Evolutionary conservation across 805 yeast genomes (phyloP), one percentile per base, ranked within the genome.

Genomic region (Sugiyamaella smithiae): DNA sequence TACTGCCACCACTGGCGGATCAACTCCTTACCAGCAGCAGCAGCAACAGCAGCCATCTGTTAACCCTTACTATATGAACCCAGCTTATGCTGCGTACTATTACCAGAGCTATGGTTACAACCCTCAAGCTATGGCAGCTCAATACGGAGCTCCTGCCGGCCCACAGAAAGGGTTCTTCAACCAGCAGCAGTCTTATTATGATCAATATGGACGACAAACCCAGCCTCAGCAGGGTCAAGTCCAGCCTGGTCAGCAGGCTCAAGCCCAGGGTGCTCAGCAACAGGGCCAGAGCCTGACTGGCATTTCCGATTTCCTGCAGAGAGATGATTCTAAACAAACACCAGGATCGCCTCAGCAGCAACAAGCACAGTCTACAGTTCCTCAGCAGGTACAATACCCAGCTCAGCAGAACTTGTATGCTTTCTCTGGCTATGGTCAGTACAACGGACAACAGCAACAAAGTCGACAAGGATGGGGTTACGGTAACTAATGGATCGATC

Each of bases 381-480:
- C 38, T 14, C 59, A 47, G 49, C 57, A 54, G 43, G 51, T 48
- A 29, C 57, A 50, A 31, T 57, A 52, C 43, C 59, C 58, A 5
- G 50, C 33, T 33, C 59, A 54, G 45, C 61, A 56, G 48, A 58
- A 58, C 52, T 45, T 57, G 49, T 58, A 57, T 50, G 17, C 55
- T 29, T 58, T 53, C 50, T 56, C 60, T 32, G 61, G 60, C 19
- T 58, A 58, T 40, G 62, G 62, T 23, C 62, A 59, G 45, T 57
- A 56, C 35, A 22, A 22, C 22, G 60, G 59, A 24, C 65, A 56
- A 44, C 68, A 62, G 49, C 65, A 56, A 44, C 68, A 62, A 48
- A 46, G 48, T 24, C 60, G 58, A 17, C 56, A 52, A 22, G 58
- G 56, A 26, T 56, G 60, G 61, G 53, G 56, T 29, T 55, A 54